phyloP scores from a whole-genome alignment of 2,329 filamentous ascomycete species.

The Mariannaea elegans region DNA sequence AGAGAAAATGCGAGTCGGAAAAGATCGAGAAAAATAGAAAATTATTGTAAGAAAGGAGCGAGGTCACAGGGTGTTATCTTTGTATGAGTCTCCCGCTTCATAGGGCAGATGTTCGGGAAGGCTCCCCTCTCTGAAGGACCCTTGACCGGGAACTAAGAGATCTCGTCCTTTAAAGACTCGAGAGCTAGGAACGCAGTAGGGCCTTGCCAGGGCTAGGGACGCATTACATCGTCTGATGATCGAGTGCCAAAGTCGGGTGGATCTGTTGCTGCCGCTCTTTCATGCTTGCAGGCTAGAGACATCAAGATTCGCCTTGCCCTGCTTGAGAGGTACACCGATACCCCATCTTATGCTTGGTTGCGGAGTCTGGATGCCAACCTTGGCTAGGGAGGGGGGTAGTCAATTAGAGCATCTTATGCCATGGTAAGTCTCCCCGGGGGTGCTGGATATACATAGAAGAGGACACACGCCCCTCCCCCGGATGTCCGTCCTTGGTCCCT shows the following conservation, averaged over 20 bases:
- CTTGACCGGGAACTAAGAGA: constrained; percentile 20
- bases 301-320: constrained; percentile 40
- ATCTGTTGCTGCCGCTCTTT: constrained; percentile 38
- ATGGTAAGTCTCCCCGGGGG: constrained; percentile 55
- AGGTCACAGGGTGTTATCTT: constrained; percentile 34
- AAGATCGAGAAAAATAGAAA: constrained; percentile 24
- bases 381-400: constrained; percentile 55
- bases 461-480: constrained; percentile 44
- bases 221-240: constrained; percentile 44
- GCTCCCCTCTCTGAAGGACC: constrained; percentile 37
- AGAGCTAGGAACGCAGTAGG: constrained; percentile 38
- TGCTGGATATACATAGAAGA: constrained; percentile 61
- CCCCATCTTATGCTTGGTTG: constrained; percentile 37
- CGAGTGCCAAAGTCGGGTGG: constrained; percentile 41
- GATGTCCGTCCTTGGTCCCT: constrained; percentile 17
- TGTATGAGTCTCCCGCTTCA: constrained; percentile 35
- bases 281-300: constrained; percentile 42
- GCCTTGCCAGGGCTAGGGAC: constrained; percentile 36
- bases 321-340: constrained; percentile 29
- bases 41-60: constrained; percentile 30
- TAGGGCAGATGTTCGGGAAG: constrained; percentile 34
- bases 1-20: constrained; percentile 24
- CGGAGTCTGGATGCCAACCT: constrained; percentile 48
- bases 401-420: constrained; percentile 70
- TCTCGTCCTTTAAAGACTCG: constrained; percentile 41